Conservation (phyloP, 192 early-diverging fungal genomes). For the Chytriomyces sp. region DNA sequence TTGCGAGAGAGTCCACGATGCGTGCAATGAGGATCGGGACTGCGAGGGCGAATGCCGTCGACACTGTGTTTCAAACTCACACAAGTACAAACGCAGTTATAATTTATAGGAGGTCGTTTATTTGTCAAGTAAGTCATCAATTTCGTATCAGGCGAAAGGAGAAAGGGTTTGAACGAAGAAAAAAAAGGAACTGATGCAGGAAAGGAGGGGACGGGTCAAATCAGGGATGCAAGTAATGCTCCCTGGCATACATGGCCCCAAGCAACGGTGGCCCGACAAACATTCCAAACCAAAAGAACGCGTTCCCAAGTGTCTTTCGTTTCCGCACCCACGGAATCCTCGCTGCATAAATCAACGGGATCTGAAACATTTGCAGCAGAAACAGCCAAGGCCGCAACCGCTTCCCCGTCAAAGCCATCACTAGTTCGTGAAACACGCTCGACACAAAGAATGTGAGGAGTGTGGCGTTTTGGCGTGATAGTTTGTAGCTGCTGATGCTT, state of each 20-base stretch:
- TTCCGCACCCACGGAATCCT: conserved; percentile 64
- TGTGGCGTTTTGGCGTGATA: conserved; percentile 73
- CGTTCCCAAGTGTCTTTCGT: conserved; percentile 77
- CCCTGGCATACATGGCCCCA: conserved; percentile 17
- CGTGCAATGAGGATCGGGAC: too few species aligned
- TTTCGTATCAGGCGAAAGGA: too few species aligned
- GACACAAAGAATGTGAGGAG: conserved; percentile 83
- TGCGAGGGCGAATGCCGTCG: too few species aligned
- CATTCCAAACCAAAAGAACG: conserved; percentile 91
- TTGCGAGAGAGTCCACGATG: too few species aligned
- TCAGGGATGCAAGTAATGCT: conserved; percentile 23
- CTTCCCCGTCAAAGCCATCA: conserved; percentile 72
- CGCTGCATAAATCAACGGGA: conserved; percentile 83
- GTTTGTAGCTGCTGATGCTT: conserved; percentile 71
- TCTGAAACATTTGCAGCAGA: conserved; percentile 83
- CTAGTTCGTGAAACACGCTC: conserved; percentile 81
- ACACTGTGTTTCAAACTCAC: too few species aligned
- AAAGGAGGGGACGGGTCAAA: too few species aligned
- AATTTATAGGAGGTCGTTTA: too few species aligned
- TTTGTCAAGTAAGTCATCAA: too few species aligned
- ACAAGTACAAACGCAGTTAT: too few species aligned
- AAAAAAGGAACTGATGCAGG: too few species aligned
- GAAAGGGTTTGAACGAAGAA: too few species aligned
- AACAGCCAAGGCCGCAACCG: conserved; percentile 80
- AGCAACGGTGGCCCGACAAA: conserved; percentile 57